Evolutionary conservation across 371 early-diverging fungal species (phyloP).

Genomic region (Mortierella polycephala): DNA sequence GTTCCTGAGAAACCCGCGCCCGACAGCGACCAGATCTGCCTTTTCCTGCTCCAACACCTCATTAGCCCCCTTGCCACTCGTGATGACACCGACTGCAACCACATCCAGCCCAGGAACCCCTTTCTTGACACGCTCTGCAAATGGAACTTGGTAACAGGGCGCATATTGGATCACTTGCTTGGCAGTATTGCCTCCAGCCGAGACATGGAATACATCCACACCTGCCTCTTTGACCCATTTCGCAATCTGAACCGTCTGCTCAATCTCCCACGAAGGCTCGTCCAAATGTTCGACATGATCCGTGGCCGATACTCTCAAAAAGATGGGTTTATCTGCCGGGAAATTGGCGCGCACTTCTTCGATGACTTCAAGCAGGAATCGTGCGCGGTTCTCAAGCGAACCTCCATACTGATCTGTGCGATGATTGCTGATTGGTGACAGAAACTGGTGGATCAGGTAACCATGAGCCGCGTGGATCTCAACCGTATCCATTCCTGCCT

Average conservation of each 20-base stretch:
- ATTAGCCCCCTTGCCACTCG: constrained; percentile 72
- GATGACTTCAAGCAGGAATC: constrained; percentile 73
- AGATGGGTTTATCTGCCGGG: constrained; percentile 81
- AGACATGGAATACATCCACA: constrained; percentile 81
- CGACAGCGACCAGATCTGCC: constrained; percentile 81
- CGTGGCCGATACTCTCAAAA: constrained; percentile 81
- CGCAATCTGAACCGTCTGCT: constrained; percentile 72
- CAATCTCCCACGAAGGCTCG: constrained; percentile 63
- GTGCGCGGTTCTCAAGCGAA: constrained; percentile 78
- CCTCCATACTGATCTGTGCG: constrained; percentile 89
- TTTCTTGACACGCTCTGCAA: constrained; percentile 66
- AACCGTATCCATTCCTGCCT: constrained; percentile 85
- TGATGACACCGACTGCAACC: constrained; percentile 83
- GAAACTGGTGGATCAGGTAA: constrained; percentile 81
- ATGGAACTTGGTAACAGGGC: constrained; percentile 78
- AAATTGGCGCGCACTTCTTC: constrained; percentile 71
- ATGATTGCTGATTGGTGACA: constrained; percentile 81
- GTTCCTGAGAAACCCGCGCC: constrained; percentile 79
- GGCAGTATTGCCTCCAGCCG: constrained; percentile 71
- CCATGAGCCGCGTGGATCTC: constrained; percentile 85
- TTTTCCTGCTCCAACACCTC: constrained; percentile 66
- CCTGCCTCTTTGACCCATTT: constrained; percentile 68
- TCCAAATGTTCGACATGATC: constrained; percentile 69
- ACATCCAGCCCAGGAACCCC: constrained; percentile 66
- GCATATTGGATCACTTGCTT: constrained; percentile 60